Evolutionary conservation across 2,329 filamentous ascomycete species (phyloP).

Genomic region (Ascosphaera apis): DNA sequence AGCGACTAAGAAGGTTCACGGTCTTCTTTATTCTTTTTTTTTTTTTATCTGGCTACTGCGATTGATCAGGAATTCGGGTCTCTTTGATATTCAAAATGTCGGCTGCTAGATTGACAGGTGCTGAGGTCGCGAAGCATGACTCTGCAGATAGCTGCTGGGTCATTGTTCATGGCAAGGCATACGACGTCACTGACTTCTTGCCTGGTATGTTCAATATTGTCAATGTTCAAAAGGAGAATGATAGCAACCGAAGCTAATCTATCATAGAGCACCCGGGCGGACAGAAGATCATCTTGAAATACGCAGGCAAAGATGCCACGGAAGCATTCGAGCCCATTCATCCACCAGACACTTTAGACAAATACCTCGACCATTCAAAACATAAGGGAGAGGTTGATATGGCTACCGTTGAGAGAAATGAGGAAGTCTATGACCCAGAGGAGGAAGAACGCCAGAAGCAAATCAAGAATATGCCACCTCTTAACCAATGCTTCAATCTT

Average conservation of each 20-base stretch:
- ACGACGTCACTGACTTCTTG: conserved; percentile 79
- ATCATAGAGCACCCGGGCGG: conserved; percentile 60
- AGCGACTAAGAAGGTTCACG: too few relatives aligned
- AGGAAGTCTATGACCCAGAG: conserved; percentile 38
- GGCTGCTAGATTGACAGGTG: conserved; percentile 24
- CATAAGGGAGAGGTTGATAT: conserved; percentile 82
- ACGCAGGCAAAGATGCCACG: conserved; percentile 84
- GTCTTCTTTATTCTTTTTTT: too few relatives aligned
- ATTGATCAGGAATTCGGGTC: background rate
- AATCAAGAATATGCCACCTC: conserved; percentile 48
- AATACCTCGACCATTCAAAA: conserved; percentile 63
- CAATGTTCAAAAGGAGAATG: conserved; percentile 4
- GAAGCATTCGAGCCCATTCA: conserved; percentile 79
- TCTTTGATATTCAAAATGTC: conserved; percentile 1
- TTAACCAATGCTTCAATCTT: conserved; percentile 80
- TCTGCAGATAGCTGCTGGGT: conserved; percentile 75
- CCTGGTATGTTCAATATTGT: conserved; percentile 30
- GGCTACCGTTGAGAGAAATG: conserved; percentile 46
- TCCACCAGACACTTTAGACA: conserved; percentile 64
- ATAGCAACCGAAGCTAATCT: too few relatives aligned
- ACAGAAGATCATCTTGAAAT: conserved; percentile 84
- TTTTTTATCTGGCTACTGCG: too few relatives aligned
- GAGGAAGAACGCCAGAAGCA: conserved; percentile 55
- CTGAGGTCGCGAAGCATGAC: conserved; percentile 50
- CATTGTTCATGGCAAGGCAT: conserved; percentile 66